These are phyloP conservation scores for Ceratobasidium sp. DNA, from an alignment of 1,284 basidiomycete species.

Conservation along the genomic window DNA sequence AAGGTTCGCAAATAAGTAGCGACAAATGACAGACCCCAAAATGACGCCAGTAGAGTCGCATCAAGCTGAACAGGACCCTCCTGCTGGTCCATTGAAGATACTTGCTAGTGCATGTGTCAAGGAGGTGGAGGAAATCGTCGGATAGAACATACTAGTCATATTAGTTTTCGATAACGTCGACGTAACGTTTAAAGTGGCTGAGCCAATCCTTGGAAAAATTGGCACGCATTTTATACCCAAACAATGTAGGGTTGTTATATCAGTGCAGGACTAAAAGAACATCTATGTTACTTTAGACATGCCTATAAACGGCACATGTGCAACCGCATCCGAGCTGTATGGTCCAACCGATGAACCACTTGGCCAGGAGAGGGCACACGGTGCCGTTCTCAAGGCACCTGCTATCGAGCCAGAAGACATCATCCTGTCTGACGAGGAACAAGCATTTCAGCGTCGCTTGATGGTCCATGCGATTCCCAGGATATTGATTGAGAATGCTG, in stretches of 20 bases:
- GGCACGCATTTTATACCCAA: not conserved
- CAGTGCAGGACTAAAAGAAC: not conserved
- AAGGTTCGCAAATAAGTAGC: too few relatives aligned
- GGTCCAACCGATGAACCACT: constrained; percentile 3
- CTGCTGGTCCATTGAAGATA: too few relatives aligned
- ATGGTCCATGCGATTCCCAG: constrained; percentile 56
- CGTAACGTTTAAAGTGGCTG: not conserved
- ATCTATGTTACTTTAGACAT: not conserved
- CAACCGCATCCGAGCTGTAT: constrained; percentile 9
- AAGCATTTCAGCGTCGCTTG: constrained; percentile 41
- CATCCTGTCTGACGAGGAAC: constrained; percentile 51
- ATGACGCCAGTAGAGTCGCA: too few relatives aligned
- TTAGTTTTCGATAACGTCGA: constrained; percentile 22
- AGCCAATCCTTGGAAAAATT: not conserved
- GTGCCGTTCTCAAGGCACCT: not conserved
- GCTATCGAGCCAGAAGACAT: constrained; percentile 51
- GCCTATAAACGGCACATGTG: constrained; percentile 3
- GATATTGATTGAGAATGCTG: not conserved
- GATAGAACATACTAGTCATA: too few relatives aligned
- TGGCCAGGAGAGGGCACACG: not conserved
- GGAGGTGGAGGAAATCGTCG: too few relatives aligned
- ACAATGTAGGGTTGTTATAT: not conserved
- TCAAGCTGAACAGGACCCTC: too few relatives aligned
- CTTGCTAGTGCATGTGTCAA: too few relatives aligned
- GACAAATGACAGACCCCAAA: too few relatives aligned